Evolutionary conservation across 345 rosid species (phyloP).

Genomic region (Sisymbrium irio): DNA sequence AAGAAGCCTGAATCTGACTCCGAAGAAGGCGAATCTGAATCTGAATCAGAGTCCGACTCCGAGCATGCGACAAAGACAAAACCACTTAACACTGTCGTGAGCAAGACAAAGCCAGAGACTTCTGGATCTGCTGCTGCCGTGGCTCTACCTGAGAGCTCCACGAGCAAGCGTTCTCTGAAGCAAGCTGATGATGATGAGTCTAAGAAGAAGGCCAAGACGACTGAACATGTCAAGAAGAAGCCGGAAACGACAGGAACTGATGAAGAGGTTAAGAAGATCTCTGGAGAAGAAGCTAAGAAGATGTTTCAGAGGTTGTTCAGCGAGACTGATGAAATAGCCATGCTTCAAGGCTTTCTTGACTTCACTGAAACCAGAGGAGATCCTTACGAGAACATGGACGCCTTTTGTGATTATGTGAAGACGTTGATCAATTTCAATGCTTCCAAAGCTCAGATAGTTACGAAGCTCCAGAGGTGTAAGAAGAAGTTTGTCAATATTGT

Average conservation of each 20-base stretch:
- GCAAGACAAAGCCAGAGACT: conserved; percentile 32
- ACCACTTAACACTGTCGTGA: conserved; percentile 29
- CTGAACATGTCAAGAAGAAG: conserved; percentile 4
- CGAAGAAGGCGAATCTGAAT: conserved; percentile 26
- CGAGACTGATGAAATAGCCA: conserved; percentile 48
- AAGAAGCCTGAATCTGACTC: conserved; percentile 30
- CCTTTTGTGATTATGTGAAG: conserved; percentile 42
- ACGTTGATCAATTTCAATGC: conserved; percentile 41
- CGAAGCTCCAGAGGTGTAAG: conserved; percentile 44
- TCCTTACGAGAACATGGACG: conserved; percentile 38
- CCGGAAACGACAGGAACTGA: neutral
- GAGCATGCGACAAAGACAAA: conserved; percentile 9
- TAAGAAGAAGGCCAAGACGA: conserved; percentile 32
- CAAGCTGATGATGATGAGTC: neutral
- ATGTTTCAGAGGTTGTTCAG: conserved; percentile 51
- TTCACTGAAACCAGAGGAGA: conserved; percentile 39
- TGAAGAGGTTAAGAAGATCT: conserved; percentile 20
- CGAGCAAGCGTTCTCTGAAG: conserved; percentile 23
- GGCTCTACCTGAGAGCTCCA: conserved; percentile 9
- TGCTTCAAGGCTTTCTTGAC: conserved; percentile 45
- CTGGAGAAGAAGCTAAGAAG: conserved; percentile 44
- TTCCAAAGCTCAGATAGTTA: conserved; percentile 36
- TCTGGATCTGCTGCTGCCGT: neutral
- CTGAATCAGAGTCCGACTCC: conserved; percentile 29
- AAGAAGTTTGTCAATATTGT: conserved; percentile 36